Percentiles rank a stretch among this genome's conserved stretches.
Evolutionary conservation across 148 eudicot species (phyloP).

Genomic region (Vaccinium corymbosum): DNA sequence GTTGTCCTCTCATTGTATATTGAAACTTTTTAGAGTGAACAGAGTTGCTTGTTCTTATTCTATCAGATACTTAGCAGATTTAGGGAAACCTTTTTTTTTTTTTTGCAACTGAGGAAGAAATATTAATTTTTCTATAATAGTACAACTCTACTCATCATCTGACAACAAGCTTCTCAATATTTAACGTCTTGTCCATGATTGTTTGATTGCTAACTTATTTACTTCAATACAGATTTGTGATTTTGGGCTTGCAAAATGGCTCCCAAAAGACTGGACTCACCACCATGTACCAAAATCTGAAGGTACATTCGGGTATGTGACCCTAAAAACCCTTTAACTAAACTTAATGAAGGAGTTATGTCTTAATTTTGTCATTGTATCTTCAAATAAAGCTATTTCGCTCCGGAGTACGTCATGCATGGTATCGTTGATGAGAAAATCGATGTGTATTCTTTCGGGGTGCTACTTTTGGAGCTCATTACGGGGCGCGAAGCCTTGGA

Average conservation of each 20-base stretch:
- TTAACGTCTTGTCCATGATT: neutral
- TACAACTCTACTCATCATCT: neutral
- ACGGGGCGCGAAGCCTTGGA: slow-evolving; percentile 77
- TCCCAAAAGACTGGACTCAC: slow-evolving; percentile 79
- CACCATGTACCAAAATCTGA: slow-evolving; percentile 65
- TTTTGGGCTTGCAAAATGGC: slow-evolving; percentile 90
- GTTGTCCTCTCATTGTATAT: neutral
- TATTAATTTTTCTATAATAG: neutral
- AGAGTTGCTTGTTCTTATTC: neutral
- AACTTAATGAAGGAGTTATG: neutral
- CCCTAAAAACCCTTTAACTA: neutral
- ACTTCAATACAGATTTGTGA: slow-evolving; percentile 65
- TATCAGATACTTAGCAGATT: neutral
- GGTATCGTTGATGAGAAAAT: slow-evolving; percentile 92
- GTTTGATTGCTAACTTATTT: neutral
- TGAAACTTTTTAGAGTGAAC: neutral
- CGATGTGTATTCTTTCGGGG: slow-evolving; percentile 78
- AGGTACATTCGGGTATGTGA: slow-evolving; percentile 90
- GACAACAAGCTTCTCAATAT: neutral
- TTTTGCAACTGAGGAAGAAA: neutral
- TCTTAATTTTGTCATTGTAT: slow-evolving; percentile 8
- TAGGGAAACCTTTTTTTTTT: neutral
- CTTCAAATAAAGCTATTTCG: slow-evolving; percentile 65
- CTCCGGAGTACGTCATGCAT: slow-evolving; percentile 94
- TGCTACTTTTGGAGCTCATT: slow-evolving; percentile 77